phyloP scores from a whole-genome alignment of 768 basidiomycete species.

The Phanerodontia chrysosporium region DNA sequence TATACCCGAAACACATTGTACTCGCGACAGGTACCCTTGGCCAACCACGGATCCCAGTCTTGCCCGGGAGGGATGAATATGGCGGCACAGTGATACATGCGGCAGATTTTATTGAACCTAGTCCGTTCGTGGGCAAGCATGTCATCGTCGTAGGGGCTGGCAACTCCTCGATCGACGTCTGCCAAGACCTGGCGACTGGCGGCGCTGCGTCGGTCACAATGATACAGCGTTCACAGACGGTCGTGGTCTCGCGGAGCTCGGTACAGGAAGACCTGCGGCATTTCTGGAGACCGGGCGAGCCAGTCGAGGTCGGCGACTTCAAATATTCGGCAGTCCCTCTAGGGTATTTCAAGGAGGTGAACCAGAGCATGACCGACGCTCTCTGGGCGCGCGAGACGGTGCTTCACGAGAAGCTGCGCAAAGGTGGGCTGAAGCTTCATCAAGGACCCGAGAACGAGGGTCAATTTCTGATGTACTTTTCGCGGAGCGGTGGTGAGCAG shows the following conservation, averaged over 20 bases:
- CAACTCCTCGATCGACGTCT: conserved; percentile 36
- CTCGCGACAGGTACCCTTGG: conserved; percentile 36
- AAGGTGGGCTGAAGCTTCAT: conserved; percentile 33
- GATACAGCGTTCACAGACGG: conserved; percentile 39
- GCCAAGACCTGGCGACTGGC: conserved; percentile 30
- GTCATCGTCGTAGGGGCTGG: conserved; percentile 40
- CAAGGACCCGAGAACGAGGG: conserved; percentile 32
- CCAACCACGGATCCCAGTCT: conserved; percentile 26
- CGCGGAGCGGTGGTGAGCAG: conserved; percentile 30
- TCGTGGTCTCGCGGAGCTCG: conserved; percentile 22
- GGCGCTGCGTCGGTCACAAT: conserved; percentile 35
- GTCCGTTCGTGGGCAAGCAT: conserved; percentile 27
- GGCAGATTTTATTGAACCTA: conserved; percentile 24
- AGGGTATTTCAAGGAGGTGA: conserved; percentile 17
- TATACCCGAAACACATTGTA: conserved; percentile 36
- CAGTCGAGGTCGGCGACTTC: conserved; percentile 23
- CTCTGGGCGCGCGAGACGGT: conserved; percentile 28
- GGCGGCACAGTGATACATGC: conserved; percentile 30
- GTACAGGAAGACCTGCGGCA: not conserved
- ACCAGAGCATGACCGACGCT: conserved; percentile 14
- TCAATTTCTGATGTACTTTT: conserved; percentile 23
- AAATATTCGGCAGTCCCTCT: conserved; percentile 20
- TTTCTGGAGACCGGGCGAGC: conserved; percentile 17
- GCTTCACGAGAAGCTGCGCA: conserved; percentile 30
- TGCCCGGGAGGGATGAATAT: conserved; percentile 26